These are phyloP conservation scores for Populus deltoides DNA, from an alignment of 345 rosid species.

Conservation along the genomic window DNA sequence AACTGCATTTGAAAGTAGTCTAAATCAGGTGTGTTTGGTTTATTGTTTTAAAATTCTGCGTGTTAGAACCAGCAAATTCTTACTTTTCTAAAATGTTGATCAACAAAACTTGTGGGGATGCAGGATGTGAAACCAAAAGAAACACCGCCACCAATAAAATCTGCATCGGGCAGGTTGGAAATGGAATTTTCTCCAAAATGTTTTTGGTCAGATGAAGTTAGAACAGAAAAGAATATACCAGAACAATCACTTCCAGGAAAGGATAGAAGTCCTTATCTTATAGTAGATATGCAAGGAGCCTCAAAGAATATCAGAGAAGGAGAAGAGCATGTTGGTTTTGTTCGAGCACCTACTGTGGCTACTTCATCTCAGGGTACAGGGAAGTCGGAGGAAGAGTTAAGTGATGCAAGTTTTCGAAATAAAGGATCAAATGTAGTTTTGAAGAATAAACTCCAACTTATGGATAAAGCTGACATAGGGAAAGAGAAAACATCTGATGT, in stretches of 20 bases:
- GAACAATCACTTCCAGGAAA: constrained; percentile 10
- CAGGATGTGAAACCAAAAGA: constrained; percentile 45
- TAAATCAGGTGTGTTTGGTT: constrained; percentile 51
- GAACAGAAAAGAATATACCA: constrained; percentile 8
- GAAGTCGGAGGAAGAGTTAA: constrained; percentile 11
- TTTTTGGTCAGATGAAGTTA: constrained; percentile 14
- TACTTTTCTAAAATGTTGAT: constrained; percentile 16
- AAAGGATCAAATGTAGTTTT: constrained; percentile 10
- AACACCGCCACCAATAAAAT: constrained; percentile 36
- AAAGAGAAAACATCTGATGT: constrained; percentile 21
- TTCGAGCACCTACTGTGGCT: constrained; percentile 6
- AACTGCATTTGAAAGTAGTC: constrained; percentile 63
- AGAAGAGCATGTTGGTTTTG: constrained; percentile 15
- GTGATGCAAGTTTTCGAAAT: neutral
- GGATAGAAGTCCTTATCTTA: constrained; percentile 10
- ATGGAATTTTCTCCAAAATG: constrained; percentile 24
- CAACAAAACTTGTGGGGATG: constrained; percentile 18
- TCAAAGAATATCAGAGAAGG: neutral
- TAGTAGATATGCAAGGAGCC: constrained; percentile 11
- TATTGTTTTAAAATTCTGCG: neutral
- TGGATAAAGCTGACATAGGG: constrained; percentile 9
- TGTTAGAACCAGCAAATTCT: constrained; percentile 5
- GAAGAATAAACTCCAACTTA: constrained; percentile 14
- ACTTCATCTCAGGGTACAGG: constrained; percentile 6
- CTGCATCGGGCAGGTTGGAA: constrained; percentile 23